Conservation (phyloP, 2,329 filamentous ascomycete species). For the Aspergillus brunneoviolaceus region DNA sequence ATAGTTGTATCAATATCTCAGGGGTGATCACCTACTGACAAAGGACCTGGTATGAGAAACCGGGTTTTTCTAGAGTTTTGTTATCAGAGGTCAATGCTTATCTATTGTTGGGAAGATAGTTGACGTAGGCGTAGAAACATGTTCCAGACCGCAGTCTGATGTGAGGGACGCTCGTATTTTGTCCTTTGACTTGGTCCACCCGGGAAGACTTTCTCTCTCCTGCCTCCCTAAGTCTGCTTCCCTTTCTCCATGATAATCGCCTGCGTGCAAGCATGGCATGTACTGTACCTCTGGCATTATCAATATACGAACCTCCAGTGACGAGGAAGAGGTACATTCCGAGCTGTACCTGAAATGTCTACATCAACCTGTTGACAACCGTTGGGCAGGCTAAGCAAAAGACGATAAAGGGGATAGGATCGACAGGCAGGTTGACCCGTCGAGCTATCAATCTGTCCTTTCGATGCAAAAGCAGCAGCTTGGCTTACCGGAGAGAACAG, state of each 20-base stretch:
- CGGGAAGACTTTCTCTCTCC: neutral
- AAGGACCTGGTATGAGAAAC: no score
- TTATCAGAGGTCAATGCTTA: neutral
- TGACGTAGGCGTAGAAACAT: neutral
- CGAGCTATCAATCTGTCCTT: no score
- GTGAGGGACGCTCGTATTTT: neutral
- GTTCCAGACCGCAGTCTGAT: neutral
- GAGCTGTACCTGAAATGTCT: neutral
- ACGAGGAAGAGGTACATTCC: neutral
- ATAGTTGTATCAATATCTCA: neutral
- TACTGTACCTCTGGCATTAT: no score
- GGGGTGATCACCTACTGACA: no score
- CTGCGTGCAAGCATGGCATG: neutral
- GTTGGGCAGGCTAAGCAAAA: neutral
- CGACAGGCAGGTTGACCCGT: no score
- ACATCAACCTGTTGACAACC: neutral
- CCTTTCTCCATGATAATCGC: neutral
- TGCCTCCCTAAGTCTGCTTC: neutral
- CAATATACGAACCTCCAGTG: neutral
- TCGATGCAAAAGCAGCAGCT: neutral
- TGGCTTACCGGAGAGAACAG: neutral
- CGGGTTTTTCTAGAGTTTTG: neutral
- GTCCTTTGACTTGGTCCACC: neutral
- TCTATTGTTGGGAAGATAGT: neutral
- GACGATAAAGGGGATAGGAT: neutral